A percentile compares a stretch with the other conserved stretches of the same genome.
Conservation (phyloP, 768 basidiomycete genomes). For the Boletus rubescentipes region DNA sequence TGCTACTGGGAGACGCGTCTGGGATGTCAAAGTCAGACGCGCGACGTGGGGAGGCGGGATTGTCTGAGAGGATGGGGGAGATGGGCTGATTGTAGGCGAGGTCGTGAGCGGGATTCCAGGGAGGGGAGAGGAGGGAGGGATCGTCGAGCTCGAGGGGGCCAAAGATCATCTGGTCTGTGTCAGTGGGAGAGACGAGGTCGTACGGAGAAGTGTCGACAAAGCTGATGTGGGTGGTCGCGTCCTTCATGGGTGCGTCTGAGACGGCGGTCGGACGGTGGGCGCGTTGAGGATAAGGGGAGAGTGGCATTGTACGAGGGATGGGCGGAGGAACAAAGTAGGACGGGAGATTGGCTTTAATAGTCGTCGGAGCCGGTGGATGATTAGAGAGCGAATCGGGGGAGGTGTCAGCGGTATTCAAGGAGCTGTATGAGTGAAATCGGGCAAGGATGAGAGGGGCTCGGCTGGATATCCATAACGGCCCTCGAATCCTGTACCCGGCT, state of each 20-base stretch:
- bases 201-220: slow-evolving; percentile 44
- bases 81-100: slow-evolving; percentile 39
- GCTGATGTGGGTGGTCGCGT: slow-evolving; percentile 28
- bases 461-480: slow-evolving; percentile 30
- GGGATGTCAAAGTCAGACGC: slow-evolving; percentile 41
- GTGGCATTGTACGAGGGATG: slow-evolving; percentile 41
- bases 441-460: slow-evolving; percentile 45
- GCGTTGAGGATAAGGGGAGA: slow-evolving; percentile 38
- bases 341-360: slow-evolving; percentile 37
- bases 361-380: slow-evolving; percentile 33
- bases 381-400: slow-evolving; percentile 29
- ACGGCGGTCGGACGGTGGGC: slow-evolving; percentile 22
- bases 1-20: slow-evolving; percentile 40
- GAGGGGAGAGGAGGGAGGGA: slow-evolving; percentile 25
- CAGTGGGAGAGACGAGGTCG: slow-evolving; percentile 35
- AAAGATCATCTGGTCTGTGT: slow-evolving; percentile 36
- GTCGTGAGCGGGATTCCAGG: slow-evolving; percentile 31
- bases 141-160: slow-evolving; percentile 36
- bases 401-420: slow-evolving; percentile 28
- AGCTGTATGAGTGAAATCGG: slow-evolving; percentile 28
- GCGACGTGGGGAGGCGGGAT: slow-evolving; percentile 40
- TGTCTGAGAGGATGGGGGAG: slow-evolving; percentile 41
- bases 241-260: slow-evolving; percentile 30
- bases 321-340: slow-evolving; percentile 23
- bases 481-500: slow-evolving; percentile 32